These are phyloP conservation scores for Ceriops decandra DNA, from an alignment of 345 rosid genomes.

Conservation along the genomic window DNA sequence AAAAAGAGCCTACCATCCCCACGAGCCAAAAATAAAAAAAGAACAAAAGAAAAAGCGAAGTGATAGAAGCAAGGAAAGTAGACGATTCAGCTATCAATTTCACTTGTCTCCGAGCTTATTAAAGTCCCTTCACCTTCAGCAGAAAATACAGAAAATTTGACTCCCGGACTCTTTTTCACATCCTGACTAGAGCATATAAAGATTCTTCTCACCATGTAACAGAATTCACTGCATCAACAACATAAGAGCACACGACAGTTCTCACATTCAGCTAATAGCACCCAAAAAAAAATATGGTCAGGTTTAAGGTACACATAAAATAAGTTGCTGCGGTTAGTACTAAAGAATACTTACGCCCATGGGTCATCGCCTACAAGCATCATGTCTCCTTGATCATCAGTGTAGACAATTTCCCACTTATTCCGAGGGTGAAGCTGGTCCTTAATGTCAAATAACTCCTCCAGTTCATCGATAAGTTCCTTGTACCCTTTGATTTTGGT, in stretches of 20 bases:
- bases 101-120: conserved; percentile 49
- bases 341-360: conserved; percentile 26
- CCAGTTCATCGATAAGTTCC: conserved; percentile 28
- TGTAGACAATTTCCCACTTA: conserved; percentile 31
- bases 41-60: conserved; percentile 2
- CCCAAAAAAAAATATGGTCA: background rate
- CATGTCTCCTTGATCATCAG: conserved; percentile 34
- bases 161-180: conserved; percentile 26
- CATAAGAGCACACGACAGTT: background rate
- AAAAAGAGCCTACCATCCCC: conserved; percentile 9
- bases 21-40: background rate
- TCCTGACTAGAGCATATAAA: conserved; percentile 28
- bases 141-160: conserved; percentile 16
- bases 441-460: conserved; percentile 25
- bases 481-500: conserved; percentile 24
- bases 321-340: background rate
- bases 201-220: conserved; percentile 33
- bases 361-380: conserved; percentile 40
- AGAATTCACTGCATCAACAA: conserved; percentile 21
- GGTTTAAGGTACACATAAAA: background rate
- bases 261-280: background rate
- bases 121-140: conserved; percentile 22
- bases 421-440: conserved; percentile 28
- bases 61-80: background rate
- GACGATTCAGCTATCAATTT: conserved; percentile 27